Percentiles rank a stretch among this genome's conserved stretches.
Conservation (phyloP, 2,329 filamentous ascomycete species). For the Akanthomyces muscarius region DNA sequence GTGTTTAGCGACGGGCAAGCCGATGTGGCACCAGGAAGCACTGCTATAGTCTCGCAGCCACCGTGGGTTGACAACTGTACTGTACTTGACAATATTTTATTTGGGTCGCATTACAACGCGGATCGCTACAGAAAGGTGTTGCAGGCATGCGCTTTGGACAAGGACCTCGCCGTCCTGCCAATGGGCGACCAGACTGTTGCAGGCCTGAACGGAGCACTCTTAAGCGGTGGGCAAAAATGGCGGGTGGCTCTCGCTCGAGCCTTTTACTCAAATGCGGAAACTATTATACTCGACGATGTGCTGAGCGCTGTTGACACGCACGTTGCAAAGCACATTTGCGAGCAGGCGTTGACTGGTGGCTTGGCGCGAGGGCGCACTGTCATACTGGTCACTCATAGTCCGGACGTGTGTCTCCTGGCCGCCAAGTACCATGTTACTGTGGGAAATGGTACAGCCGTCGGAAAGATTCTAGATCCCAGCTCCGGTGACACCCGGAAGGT, state of each 20-base stretch:
- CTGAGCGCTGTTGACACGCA: conserved; percentile 24
- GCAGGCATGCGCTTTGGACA: conserved; percentile 40
- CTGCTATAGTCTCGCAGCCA: conserved; percentile 44
- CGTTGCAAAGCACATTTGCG: conserved; percentile 9
- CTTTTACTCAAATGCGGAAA: conserved; percentile 41
- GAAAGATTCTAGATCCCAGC: neutral
- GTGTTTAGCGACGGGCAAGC: neutral
- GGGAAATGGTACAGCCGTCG: neutral
- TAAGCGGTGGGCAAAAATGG: conserved; percentile 45
- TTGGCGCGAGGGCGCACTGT: conserved; percentile 16
- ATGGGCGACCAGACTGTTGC: conserved; percentile 42
- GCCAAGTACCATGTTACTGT: conserved; percentile 16
- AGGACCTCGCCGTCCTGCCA: conserved; percentile 40
- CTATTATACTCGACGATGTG: conserved; percentile 45
- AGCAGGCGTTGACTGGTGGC: conserved; percentile 9
- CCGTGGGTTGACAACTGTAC: conserved; percentile 46
- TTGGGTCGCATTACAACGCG: conserved; percentile 37
- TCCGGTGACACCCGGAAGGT: no score
- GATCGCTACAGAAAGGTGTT: conserved; percentile 43
- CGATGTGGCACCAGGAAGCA: conserved; percentile 14
- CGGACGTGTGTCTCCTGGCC: neutral
- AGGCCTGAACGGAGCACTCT: conserved; percentile 39
- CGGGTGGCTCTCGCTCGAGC: conserved; percentile 43
- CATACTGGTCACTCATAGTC: conserved; percentile 19
- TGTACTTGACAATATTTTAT: conserved; percentile 42